These are phyloP conservation scores for Trypanosoma mega DNA, from an alignment of 208 protist species.

Conservation along the genomic window DNA sequence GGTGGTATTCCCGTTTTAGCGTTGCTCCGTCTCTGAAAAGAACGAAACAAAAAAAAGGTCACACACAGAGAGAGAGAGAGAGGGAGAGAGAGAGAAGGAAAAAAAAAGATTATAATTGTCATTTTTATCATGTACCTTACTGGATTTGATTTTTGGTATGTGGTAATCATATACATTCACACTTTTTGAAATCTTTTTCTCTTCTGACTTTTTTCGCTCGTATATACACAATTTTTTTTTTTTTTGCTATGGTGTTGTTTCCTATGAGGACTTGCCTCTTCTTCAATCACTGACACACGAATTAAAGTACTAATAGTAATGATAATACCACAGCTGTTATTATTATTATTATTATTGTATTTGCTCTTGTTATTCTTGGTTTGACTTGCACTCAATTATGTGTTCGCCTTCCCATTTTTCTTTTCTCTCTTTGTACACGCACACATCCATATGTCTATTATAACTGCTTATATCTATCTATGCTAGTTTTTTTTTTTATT, in stretches of 20 bases:
- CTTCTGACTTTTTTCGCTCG: slow-evolving; percentile 1
- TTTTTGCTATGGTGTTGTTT: slow-evolving; percentile 5
- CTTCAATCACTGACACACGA: no score
- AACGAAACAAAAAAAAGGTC: no score
- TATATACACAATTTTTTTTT: slow-evolving; percentile 5
- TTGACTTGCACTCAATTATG: background rate
- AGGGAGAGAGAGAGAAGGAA: no score
- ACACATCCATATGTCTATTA: no score
- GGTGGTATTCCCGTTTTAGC: no score
- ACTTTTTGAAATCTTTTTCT: background rate
- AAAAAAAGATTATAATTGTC: no score
- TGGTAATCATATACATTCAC: background rate
- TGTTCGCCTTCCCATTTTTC: background rate
- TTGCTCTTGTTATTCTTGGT: slow-evolving; percentile 20
- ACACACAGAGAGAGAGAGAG: no score
- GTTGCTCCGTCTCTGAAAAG: no score
- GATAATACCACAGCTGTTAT: no score
- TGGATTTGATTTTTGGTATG: background rate
- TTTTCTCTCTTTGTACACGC: background rate
- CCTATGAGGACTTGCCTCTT: no score
- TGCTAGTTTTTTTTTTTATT: slow-evolving; percentile 12
- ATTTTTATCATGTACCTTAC: no score
- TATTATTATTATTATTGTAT: slow-evolving; percentile 4
- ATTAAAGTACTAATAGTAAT: no score
- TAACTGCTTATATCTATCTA: background rate